A percentile compares a stretch with the other conserved stretches of the same genome.
Conservation (phyloP, 2,329 filamentous ascomycete genomes). For the Ophiosphaerella narmari region DNA sequence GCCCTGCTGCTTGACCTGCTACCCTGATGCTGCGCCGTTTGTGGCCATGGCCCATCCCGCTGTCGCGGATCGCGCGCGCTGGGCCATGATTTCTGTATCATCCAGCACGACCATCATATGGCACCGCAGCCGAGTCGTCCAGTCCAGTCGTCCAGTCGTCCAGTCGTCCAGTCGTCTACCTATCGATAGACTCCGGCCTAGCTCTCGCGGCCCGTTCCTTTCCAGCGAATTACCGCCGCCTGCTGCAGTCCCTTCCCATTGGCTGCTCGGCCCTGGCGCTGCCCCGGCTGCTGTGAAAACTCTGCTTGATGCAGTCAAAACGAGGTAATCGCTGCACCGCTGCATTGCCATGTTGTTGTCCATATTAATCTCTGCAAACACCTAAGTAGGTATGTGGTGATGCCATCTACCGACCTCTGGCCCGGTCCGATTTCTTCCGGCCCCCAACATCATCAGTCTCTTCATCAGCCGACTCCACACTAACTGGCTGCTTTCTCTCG, state of each 20-base stretch:
- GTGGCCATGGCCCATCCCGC: conserved; percentile 16
- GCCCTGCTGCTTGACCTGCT: conserved; percentile 15
- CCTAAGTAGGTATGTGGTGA: no score
- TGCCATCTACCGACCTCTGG: conserved; percentile 14
- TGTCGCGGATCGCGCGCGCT: conserved; percentile 16
- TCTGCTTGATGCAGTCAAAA: conserved; percentile 30
- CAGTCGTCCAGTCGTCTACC: background rate
- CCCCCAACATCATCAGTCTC: conserved; percentile 11
- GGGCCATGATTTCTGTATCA: no score
- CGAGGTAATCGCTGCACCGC: background rate
- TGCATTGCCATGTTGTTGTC: conserved; percentile 10
- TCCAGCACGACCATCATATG: no score
- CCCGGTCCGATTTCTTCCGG: conserved; percentile 23
- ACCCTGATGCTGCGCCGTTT: conserved; percentile 22
- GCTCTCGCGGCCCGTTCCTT: conserved; percentile 40
- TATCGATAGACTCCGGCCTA: conserved; percentile 20
- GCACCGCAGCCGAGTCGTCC: no score
- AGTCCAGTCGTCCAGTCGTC: no score
- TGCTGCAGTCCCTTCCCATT: conserved; percentile 22
- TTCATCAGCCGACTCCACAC: conserved; percentile 35
- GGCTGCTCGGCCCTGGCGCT: background rate
- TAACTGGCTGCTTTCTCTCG: conserved; percentile 11
- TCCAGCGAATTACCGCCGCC: conserved; percentile 26
- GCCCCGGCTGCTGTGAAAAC: conserved; percentile 21
- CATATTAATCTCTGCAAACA: no score